Base-by-base conservation (phyloP, 805 yeast species). In the Debaryomyces prosopidis region DNA sequence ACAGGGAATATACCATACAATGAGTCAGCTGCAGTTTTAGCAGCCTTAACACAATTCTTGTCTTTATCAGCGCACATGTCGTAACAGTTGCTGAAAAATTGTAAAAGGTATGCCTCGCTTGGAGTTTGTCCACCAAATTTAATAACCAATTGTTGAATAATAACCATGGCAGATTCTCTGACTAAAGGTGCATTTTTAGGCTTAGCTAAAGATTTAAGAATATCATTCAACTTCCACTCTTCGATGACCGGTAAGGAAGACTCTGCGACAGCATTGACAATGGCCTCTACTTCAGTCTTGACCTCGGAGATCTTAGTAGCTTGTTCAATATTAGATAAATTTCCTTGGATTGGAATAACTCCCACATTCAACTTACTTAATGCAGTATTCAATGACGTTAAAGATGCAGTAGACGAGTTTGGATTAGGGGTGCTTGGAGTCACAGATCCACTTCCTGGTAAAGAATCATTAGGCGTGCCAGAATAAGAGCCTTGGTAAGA, bases 1-100 rank as follows among this genome's bases (percentile, higher is more conserved):
- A 79, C 72, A 37, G 96, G 90, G 71, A 79, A 86, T 50, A 81
- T 69, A 7, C 84, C 85, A 55, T 82, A 79, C 33, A 90, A 68
- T 14, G 89, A 68, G 58, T 87, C 94, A 36, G 82, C 69, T 9
- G 96, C 85, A 37, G 81, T 71, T 64, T 84, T 89, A n/a, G 96
- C 96, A 32, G 95, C 85, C 62, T 95, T 82, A 63, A 83, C 82
- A 37, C 92, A 94, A 40, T 84, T 79, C 62, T 81, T 85, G 58
- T 92, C 98, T 68, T 92, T 94, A 58, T 94, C 98, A 40, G 92
- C 82, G 46, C 81, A 75, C 34, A 82, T 71, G 59, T 90, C 96
- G 42, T 85, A 79, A 12, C 88, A 85, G 3, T 77, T 58, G 5
- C 81, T 72, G 47, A 90, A 71, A 34, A 86, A 76, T 43, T 80